A percentile compares a stretch with the other conserved stretches of the same genome.
Conservation (phyloP, 371 early-diverging fungal genomes). For the Mortierella sp. region DNA sequence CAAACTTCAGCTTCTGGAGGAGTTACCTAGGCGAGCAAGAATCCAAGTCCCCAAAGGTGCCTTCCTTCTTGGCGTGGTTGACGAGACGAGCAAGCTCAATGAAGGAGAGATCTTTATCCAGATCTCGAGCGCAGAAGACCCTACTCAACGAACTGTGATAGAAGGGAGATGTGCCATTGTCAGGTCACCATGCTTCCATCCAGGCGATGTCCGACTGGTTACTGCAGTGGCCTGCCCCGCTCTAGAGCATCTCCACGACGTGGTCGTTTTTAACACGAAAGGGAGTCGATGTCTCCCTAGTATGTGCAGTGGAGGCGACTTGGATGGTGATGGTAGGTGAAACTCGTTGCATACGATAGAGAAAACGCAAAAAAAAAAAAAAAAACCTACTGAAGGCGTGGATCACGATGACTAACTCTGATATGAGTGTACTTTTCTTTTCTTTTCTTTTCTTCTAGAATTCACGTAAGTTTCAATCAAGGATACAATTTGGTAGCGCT, state of each 20-base stretch:
- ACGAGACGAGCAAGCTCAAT: conserved; percentile 74
- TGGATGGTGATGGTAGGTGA: conserved; percentile 83
- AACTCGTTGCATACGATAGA: neutral
- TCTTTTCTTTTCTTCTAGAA: no score
- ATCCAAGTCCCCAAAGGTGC: conserved; percentile 76
- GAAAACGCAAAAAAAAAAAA: no score
- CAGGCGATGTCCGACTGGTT: conserved; percentile 84
- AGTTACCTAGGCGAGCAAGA: conserved; percentile 74
- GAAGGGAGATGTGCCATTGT: conserved; percentile 64
- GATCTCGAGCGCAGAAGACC: conserved; percentile 50
- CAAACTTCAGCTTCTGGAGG: conserved; percentile 64
- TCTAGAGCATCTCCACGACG: conserved; percentile 70
- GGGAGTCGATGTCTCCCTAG: conserved; percentile 81
- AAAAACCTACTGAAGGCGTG: no score
- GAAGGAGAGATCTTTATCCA: conserved; percentile 80
- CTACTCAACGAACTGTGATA: conserved; percentile 45
- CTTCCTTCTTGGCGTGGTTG: conserved; percentile 80
- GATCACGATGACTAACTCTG: no score
- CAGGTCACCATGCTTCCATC: conserved; percentile 85
- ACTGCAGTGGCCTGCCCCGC: conserved; percentile 70
- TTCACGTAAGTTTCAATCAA: no score
- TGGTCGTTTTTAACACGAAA: conserved; percentile 82
- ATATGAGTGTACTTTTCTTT: no score
- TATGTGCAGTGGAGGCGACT: conserved; percentile 85
- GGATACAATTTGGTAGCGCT: no score